These are phyloP conservation scores for Wickerhamomyces bovis DNA, from an alignment of 805 yeast species.

Conservation along the genomic window DNA sequence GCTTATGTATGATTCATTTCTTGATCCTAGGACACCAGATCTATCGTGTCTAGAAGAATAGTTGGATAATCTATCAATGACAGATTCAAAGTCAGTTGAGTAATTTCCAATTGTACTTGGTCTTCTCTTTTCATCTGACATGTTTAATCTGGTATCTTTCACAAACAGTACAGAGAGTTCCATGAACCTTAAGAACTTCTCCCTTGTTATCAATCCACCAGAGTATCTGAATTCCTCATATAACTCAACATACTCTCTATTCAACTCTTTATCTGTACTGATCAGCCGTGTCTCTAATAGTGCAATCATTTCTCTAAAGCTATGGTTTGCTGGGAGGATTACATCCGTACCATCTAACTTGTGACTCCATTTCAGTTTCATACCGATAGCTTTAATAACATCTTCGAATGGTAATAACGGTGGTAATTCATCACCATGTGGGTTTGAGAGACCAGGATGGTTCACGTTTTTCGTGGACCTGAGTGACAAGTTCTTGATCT, in stretches of 20 bases:
- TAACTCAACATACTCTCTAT: constrained; percentile 35
- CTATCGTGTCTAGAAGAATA: constrained; percentile 5
- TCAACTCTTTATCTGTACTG: constrained; percentile 13
- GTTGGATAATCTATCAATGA: constrained; percentile 5
- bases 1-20: not conserved
- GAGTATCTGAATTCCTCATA: constrained; percentile 71
- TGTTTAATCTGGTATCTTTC: constrained; percentile 16
- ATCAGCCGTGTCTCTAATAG: constrained; percentile 25
- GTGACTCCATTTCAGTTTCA: constrained; percentile 48
- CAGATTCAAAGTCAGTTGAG: constrained; percentile 2
- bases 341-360: constrained; percentile 29
- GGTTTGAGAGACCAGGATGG: constrained; percentile 50
- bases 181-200: constrained; percentile 57
- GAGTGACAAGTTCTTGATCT: constrained; percentile 32
- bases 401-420: constrained; percentile 42
- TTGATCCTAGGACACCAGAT: not conserved
- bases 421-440: constrained; percentile 30
- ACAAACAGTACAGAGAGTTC: constrained; percentile 31
- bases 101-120: not conserved
- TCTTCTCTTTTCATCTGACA: constrained; percentile 1
- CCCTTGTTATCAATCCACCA: constrained; percentile 50
- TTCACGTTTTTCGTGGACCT: constrained; percentile 37
- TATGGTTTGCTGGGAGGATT: constrained; percentile 32
- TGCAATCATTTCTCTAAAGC: constrained; percentile 38
- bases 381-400: constrained; percentile 53